Conservation (phyloP, 202 grass and related monocot genomes). For the Musa balbisiana region DNA sequence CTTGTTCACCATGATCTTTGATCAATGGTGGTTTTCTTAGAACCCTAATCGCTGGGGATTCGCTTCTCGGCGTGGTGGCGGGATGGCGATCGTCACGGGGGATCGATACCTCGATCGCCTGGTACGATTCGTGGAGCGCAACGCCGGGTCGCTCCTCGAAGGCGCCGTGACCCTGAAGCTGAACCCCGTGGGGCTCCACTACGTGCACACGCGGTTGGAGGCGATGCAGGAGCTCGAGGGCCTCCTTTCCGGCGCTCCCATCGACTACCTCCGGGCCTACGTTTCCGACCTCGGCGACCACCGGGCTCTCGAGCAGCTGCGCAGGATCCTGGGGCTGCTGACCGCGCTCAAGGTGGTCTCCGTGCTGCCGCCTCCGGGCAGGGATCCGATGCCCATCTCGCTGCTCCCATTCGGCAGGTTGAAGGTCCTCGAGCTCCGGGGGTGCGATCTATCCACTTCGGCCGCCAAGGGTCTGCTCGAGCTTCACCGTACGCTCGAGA, state of each 20-base stretch:
- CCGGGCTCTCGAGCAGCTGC: constrained; percentile 82
- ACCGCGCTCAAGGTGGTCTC: constrained; percentile 74
- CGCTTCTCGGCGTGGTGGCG: background rate
- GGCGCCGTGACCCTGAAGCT: constrained; percentile 72
- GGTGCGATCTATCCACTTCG: constrained; percentile 75
- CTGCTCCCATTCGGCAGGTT: constrained; percentile 64
- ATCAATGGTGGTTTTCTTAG: constrained; percentile 3
- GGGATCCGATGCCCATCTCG: constrained; percentile 66
- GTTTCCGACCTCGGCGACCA: constrained; percentile 94
- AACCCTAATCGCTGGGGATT: constrained; percentile 23
- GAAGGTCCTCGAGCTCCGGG: constrained; percentile 57
- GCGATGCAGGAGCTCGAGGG: constrained; percentile 82
- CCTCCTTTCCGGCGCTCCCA: constrained; percentile 65
- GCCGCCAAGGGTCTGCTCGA: constrained; percentile 65
- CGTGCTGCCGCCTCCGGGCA: constrained; percentile 20
- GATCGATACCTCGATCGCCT: constrained; percentile 83
- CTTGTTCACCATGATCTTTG: background rate
- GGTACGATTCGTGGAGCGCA: constrained; percentile 51
- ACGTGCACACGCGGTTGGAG: constrained; percentile 83
- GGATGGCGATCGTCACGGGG: constrained; percentile 54
- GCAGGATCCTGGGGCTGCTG: constrained; percentile 71
- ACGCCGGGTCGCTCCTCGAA: constrained; percentile 65
- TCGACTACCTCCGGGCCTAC: constrained; percentile 96
- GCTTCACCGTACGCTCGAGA: constrained; percentile 79
- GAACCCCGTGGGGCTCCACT: constrained; percentile 84